These are phyloP conservation scores for Candida glucosophila DNA, from an alignment of 1,139 yeast species.

Conservation along the genomic window DNA sequence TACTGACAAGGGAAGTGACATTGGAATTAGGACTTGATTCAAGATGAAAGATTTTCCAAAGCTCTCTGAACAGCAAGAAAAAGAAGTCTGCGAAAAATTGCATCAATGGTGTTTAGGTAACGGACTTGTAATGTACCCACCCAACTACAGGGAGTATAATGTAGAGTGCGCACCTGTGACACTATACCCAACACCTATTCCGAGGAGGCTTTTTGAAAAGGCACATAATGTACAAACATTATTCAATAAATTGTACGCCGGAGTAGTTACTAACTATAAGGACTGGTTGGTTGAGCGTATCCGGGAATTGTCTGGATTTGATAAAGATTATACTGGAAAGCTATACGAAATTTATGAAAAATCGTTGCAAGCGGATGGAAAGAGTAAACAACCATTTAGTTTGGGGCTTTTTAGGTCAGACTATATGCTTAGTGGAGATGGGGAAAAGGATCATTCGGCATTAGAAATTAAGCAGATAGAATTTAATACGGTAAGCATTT, in stretches of 20 bases:
- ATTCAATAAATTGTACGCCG: slow-evolving; percentile 72
- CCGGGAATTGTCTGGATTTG: slow-evolving; percentile 47
- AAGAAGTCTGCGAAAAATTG: slow-evolving; percentile 31
- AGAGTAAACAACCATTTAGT: slow-evolving; percentile 51
- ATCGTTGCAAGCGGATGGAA: slow-evolving; percentile 41
- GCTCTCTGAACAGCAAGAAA: slow-evolving; percentile 18
- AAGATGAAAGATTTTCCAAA: slow-evolving; percentile 24
- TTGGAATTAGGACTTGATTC: too few relatives aligned
- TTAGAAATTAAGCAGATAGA: slow-evolving; percentile 79
- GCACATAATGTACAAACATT: slow-evolving; percentile 61
- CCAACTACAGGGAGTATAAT: slow-evolving; percentile 33
- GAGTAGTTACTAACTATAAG: slow-evolving; percentile 42
- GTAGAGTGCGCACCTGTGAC: slow-evolving; percentile 81
- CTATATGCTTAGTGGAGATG: slow-evolving; percentile 77
- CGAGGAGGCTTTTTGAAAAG: slow-evolving; percentile 52
- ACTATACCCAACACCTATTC: slow-evolving; percentile 83
- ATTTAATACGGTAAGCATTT: slow-evolving; percentile 90
- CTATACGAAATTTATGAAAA: slow-evolving; percentile 51
- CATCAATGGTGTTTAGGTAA: slow-evolving; percentile 73
- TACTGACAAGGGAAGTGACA: too few relatives aligned
- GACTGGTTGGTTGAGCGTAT: slow-evolving; percentile 58
- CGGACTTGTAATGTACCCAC: slow-evolving; percentile 75
- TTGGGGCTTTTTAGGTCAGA: slow-evolving; percentile 88
- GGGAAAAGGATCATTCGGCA: slow-evolving; percentile 7
- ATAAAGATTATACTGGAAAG: slow-evolving; percentile 73